These are phyloP conservation scores for Fonsecaea monophora DNA, from an alignment of 2,329 filamentous ascomycete genomes.

Conservation along the genomic window DNA sequence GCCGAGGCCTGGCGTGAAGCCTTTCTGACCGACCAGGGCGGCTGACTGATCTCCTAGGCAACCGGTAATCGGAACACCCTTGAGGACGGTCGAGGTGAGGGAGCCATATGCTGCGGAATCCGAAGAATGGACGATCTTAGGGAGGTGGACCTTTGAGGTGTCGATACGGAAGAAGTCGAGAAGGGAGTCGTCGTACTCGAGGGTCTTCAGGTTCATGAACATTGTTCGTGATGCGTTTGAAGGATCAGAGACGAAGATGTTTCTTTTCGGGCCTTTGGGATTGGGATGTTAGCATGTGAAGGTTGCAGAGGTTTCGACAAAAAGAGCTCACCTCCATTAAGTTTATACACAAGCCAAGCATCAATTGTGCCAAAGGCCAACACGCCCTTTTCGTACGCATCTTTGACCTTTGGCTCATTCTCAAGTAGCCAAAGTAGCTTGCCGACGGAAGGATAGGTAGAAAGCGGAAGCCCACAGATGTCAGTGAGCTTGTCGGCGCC, in stretches of 20 bases:
- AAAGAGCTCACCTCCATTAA: slow-evolving; percentile 67
- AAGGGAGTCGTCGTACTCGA: slow-evolving; percentile 79
- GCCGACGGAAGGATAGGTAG: slow-evolving; percentile 85
- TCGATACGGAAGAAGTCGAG: slow-evolving; percentile 82
- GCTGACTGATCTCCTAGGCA: slow-evolving; percentile 87
- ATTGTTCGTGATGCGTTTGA: slow-evolving; percentile 90
- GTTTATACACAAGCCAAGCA: slow-evolving; percentile 83
- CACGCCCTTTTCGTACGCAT: slow-evolving; percentile 76
- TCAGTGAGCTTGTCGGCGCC: slow-evolving; percentile 73
- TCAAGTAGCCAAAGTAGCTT: slow-evolving; percentile 84
- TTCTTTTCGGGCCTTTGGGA: slow-evolving; percentile 56
- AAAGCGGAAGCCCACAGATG: slow-evolving; percentile 80
- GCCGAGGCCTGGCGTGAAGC: slow-evolving; percentile 79
- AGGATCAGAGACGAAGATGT: slow-evolving; percentile 80
- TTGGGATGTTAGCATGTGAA: background rate
- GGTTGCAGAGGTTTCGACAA: background rate
- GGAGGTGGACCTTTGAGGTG: slow-evolving; percentile 72
- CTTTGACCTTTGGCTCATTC: slow-evolving; percentile 71
- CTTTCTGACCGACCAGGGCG: slow-evolving; percentile 83
- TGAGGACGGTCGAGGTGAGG: slow-evolving; percentile 69
- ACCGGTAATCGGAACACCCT: slow-evolving; percentile 77
- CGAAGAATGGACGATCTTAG: slow-evolving; percentile 83
- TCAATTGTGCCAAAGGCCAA: slow-evolving; percentile 88
- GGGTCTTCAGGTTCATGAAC: slow-evolving; percentile 87
- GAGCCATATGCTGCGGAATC: slow-evolving; percentile 74